These are phyloP conservation scores for Cercospora sojina DNA, from an alignment of 2,329 filamentous ascomycete species.

Conservation along the genomic window DNA sequence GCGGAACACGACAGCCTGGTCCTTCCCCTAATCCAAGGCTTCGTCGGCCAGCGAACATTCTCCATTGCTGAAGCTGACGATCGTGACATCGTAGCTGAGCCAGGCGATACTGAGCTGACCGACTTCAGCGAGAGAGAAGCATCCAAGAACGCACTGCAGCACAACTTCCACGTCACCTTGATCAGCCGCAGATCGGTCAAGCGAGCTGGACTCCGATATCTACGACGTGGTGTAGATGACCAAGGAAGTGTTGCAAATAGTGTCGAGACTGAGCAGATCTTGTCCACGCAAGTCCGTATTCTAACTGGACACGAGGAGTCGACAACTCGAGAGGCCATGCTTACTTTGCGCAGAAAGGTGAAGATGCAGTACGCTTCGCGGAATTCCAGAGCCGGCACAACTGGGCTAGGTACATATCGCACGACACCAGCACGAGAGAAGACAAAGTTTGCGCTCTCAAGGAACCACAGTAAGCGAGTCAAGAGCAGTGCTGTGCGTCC, in stretches of 20 bases:
- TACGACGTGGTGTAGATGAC: constrained; percentile 87
- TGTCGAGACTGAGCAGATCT: constrained; percentile 92
- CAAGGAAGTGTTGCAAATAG: constrained; percentile 84
- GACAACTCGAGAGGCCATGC: too few relatives aligned
- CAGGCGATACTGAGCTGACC: constrained; percentile 18
- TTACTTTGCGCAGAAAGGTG: too few relatives aligned
- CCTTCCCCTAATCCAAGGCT: constrained; percentile 88
- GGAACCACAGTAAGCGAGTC: too few relatives aligned
- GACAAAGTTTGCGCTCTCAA: too few relatives aligned
- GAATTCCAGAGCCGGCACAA: too few relatives aligned
- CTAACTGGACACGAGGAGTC: too few relatives aligned
- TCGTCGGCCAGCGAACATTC: constrained; percentile 83
- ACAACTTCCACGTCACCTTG: constrained; percentile 74
- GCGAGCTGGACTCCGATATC: constrained; percentile 82
- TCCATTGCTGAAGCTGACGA: constrained; percentile 42
- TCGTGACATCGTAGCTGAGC: constrained; percentile 31
- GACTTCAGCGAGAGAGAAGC: constrained; percentile 12
- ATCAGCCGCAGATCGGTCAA: constrained; percentile 87
- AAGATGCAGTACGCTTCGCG: too few relatives aligned
- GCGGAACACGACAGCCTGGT: constrained; percentile 69
- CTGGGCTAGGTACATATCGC: too few relatives aligned
- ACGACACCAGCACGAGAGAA: too few relatives aligned
- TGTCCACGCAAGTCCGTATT: constrained; percentile 67
- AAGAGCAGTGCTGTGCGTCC: too few relatives aligned
- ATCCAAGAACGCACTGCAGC: constrained; percentile 16